Conservation (phyloP, 2,329 filamentous ascomycete species). For the Periglandula ipomoeae region DNA sequence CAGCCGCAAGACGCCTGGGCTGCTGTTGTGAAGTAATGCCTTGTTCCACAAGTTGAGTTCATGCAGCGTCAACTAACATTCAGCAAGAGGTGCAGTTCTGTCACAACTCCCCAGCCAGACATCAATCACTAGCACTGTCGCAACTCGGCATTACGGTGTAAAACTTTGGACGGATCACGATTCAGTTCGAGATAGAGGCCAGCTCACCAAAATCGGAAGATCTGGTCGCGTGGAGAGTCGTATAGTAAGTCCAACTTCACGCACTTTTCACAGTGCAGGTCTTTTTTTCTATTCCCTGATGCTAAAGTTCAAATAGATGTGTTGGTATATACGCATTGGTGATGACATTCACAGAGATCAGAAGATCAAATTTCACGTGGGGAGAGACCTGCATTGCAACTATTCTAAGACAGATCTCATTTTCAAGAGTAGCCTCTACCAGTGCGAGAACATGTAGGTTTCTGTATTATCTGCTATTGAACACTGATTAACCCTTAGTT, state of each 20-base stretch:
- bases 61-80: neutral
- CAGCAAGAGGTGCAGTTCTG: neutral
- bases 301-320: too few species aligned
- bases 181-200: neutral
- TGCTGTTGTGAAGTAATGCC: constrained; percentile 6
- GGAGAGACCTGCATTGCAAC: rapidly evolving
- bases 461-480: neutral
- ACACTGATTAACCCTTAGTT: neutral
- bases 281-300: too few species aligned
- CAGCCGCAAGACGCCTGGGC: constrained; percentile 7
- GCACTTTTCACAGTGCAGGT: too few species aligned
- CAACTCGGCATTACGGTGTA: constrained; percentile 4
- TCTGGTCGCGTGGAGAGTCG: too few species aligned
- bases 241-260: too few species aligned
- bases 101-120: constrained; percentile 1
- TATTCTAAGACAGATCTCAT: neutral
- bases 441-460: constrained; percentile 4
- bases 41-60: neutral
- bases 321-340: neutral
- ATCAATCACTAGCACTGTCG: neutral
- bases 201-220: neutral
- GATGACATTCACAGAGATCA: neutral
- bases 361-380: neutral
- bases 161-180: rapidly evolving
- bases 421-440: neutral